Base-by-base conservation (phyloP, 768 basidiomycete genomes). In the Boletus insuetus region DNA sequence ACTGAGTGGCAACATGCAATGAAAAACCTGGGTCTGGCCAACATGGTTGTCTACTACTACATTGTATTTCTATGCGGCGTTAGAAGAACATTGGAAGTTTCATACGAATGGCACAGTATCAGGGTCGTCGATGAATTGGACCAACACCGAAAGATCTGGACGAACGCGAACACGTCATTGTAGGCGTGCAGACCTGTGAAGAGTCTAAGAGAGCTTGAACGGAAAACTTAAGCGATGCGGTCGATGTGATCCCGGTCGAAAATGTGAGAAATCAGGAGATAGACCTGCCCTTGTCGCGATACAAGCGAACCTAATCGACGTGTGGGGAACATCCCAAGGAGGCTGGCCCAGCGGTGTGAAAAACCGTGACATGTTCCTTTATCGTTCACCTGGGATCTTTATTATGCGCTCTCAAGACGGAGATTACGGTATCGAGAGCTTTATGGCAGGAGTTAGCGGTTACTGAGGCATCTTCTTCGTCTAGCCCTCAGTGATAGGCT, bases 371-470 rank as follows among this genome's bases (percentile, higher is more conserved):
- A 59, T 29, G 53, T 53, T 57, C 20, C 49, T 20, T 50, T 52
- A 46, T 58, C 46, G 22, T 47, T 47, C 39, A 41, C 52, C 49
- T 56, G 57, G 46, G 55, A 64, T 58, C 56, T 61, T 57, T 53
- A 31, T 55, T 51, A 32, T 59, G 55, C 54, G 53, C 55, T 55
- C 60, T 26, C 49, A 55, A 51, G 49, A 62, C 70, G 70, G 70
- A 73, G 70, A 71, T 71, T 71, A 66, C 70, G 70, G 70, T 64
- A 68, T 58, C 65, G 29, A 58, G 55, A 51, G 54, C 56, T 48
- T 42, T 41, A 47, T 35, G 34, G 34, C 58, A 60, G 67, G 69
- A 54, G 63, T 68, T 69, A 67, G 57, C 71, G 67, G 62, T 56
- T 29, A 54, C 44, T 29, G 29, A 35, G 37, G 31, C 37, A 16